Evolutionary conservation across 2,329 filamentous ascomycete species (phyloP), one percentile per base, ranked within the genome.

Genomic region (Fusarium secorum): DNA sequence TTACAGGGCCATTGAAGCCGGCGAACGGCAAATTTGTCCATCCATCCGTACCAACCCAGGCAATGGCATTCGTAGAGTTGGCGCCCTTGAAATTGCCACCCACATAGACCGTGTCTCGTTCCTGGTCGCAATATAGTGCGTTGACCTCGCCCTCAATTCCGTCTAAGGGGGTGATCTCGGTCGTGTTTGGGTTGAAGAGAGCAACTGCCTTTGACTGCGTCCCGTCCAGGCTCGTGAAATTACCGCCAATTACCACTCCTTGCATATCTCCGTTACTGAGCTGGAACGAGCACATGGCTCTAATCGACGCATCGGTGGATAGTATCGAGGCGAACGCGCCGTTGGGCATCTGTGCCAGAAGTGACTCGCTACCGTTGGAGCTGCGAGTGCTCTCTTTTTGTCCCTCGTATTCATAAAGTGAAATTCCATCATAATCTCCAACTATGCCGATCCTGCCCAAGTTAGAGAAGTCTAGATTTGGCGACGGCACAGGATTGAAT

Each of bases 1-100:
- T 89, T 55, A 99, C 94, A 4, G 93, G 93, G 30, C 95, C 95
- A 81, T 98, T 98, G 82, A 99, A 97, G 26, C 97, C 97, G 42
- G 90, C 90, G 83, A 99, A 99, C 5, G 95, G 92, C 61, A 99
- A 83, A 76, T 93, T 92, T 24, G 87, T 88, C 91, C 93, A 98
- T 52, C 88, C 89, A 33, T 89, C 83, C 14, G 84, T 87, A 30
- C 85, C 85, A 28, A 87, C 85, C 94, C 94, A 98, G 17, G 92
- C 88, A 74, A 98, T 91, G 10, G 95, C 97, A 79, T 99, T 98
- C 30, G 91, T 93, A 11, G 94, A 96, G 77, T 96, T 93, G 39
- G 84, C 87, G 44, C 90, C 90, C 60, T 88, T 90, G 79, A 99
- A 98, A 67, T 89, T 91, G 32, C 96, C 96, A 64, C 96, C 97